These are phyloP conservation scores for Lolium rigidum DNA, from an alignment of 176 grass and related monocot species.

Conservation along the genomic window DNA sequence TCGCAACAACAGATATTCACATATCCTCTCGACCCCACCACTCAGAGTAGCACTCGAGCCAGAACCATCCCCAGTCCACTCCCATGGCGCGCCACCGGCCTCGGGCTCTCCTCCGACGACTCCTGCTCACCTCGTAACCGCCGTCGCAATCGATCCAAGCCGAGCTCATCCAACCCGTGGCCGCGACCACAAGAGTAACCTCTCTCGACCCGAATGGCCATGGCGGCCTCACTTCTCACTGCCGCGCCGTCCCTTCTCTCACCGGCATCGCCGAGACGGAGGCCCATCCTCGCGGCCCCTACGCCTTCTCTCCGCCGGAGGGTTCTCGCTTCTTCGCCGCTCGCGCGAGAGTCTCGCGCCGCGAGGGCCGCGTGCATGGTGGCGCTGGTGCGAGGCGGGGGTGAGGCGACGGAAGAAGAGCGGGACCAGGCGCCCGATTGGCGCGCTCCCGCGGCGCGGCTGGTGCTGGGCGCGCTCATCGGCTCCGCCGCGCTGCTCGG, in stretches of 20 bases:
- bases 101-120: not conserved
- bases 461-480: constrained; percentile 24
- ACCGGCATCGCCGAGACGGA: constrained; percentile 17
- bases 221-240: constrained; percentile 33
- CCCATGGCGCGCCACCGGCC: not conserved
- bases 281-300: not conserved
- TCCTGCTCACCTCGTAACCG: constrained; percentile 4
- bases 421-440: no score
- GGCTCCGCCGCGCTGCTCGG: constrained; percentile 41
- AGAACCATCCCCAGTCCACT: not conserved
- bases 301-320: constrained; percentile 15
- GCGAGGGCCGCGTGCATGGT: no score
- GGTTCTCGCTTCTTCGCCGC: not conserved
- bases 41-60: no score
- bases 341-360: no score
- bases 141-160: constrained; percentile 38
- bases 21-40: no score
- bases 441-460: constrained; percentile 2
- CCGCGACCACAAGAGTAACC: not conserved
- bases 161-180: not conserved
- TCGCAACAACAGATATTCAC: no score
- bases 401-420: not conserved
- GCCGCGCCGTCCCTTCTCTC: not conserved
- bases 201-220: constrained; percentile 8
- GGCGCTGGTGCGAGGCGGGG: not conserved